A percentile compares a stretch with the other conserved stretches of the same genome.
phyloP scores from a whole-genome alignment of 2,329 filamentous ascomycete species.

The Didymella pinodella region DNA sequence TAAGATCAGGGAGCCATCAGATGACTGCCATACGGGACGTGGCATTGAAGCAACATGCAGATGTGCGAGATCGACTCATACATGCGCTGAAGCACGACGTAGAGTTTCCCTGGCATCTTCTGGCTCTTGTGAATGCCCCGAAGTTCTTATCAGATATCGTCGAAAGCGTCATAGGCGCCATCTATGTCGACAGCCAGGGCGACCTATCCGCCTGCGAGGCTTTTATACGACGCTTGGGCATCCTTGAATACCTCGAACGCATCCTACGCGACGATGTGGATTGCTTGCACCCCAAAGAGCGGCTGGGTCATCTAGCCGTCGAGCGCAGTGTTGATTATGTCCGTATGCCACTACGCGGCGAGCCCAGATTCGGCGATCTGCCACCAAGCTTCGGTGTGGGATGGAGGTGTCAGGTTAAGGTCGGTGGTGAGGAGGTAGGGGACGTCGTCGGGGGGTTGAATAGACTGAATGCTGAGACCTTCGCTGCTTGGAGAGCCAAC shows the following conservation, averaged over 20 bases:
- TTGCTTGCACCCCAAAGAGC: constrained; percentile 74
- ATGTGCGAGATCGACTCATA: constrained; percentile 60
- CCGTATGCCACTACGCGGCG: constrained; percentile 19
- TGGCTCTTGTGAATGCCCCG: constrained; percentile 63
- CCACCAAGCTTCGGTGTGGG: constrained; percentile 13
- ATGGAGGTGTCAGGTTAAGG: constrained; percentile 46
- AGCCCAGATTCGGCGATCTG: background rate
- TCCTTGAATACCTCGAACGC: constrained; percentile 69
- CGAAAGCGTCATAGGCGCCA: constrained; percentile 79
- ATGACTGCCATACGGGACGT: constrained; percentile 59
- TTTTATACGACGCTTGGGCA: constrained; percentile 70
- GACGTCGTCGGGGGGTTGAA: constrained; percentile 44
- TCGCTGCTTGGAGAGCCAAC: constrained; percentile 48
- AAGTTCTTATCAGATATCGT: constrained; percentile 62
- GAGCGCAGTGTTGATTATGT: constrained; percentile 64
- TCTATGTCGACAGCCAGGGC: constrained; percentile 75
- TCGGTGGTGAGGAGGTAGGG: constrained; percentile 47
- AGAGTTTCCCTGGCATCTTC: constrained; percentile 78
- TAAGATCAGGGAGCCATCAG: constrained; percentile 65
- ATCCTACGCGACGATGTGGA: constrained; percentile 59
- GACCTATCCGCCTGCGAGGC: constrained; percentile 58
- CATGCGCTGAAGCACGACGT: constrained; percentile 59
- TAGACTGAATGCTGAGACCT: constrained; percentile 50
- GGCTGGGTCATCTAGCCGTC: constrained; percentile 67
- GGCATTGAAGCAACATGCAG: constrained; percentile 57